phyloP scores from a whole-genome alignment of 1,284 basidiomycete genomes.

The Laetiporus sulphureus region DNA sequence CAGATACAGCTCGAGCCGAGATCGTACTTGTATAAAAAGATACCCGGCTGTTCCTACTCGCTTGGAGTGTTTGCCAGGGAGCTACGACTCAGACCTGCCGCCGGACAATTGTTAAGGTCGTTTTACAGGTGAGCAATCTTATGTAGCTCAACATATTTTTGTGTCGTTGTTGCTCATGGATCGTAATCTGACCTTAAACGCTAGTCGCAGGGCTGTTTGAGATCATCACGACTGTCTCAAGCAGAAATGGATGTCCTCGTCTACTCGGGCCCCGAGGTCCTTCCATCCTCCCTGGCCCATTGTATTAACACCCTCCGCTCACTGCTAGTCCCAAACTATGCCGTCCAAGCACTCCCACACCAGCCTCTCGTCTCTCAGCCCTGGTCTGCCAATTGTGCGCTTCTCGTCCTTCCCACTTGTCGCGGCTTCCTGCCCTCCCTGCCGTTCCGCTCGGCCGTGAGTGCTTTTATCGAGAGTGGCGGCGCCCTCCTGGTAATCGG shows the following conservation, averaged over 20 bases:
- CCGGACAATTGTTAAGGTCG: too few relatives aligned
- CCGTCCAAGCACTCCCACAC: constrained; percentile 62
- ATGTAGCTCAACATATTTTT: too few relatives aligned
- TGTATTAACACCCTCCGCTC: constrained; percentile 50
- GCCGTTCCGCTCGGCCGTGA: constrained; percentile 43
- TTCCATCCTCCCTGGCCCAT: constrained; percentile 49
- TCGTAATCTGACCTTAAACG: too few relatives aligned
- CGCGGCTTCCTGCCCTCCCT: constrained; percentile 44
- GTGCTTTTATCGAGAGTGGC: constrained; percentile 59
- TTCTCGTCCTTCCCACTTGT: constrained; percentile 72
- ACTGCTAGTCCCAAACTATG: constrained; percentile 67
- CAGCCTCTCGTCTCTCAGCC: constrained; percentile 59
- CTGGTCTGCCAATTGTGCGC: constrained; percentile 69
- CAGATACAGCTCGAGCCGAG: too few relatives aligned
- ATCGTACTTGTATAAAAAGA: too few relatives aligned
- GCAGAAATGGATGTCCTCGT: constrained; percentile 70
- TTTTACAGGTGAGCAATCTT: too few relatives aligned
- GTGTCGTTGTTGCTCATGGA: too few relatives aligned
- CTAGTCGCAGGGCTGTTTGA: too few relatives aligned
- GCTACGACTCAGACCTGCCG: too few relatives aligned
- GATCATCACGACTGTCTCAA: too few relatives aligned
- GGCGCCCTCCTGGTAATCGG: constrained; percentile 38
- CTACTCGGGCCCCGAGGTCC: constrained; percentile 69
- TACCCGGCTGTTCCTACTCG: too few relatives aligned
- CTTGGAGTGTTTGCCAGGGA: too few relatives aligned